phyloP scores from a whole-genome alignment of 148 eudicot species.

The Vaccinium myrtillus region DNA sequence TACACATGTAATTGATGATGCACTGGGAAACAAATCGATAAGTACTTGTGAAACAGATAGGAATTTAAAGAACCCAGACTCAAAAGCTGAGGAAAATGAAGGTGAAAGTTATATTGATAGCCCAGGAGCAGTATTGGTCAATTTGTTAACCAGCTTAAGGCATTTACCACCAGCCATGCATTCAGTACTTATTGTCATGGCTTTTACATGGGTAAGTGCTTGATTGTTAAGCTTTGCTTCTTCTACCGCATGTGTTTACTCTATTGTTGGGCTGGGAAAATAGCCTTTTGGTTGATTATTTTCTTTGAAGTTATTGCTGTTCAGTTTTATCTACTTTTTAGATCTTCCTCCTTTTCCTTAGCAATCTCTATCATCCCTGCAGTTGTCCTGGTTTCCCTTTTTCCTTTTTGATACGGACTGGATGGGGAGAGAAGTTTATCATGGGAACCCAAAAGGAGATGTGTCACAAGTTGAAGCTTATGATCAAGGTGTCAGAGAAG shows the following conservation, averaged over 20 bases:
- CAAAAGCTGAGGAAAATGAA: constrained; percentile 40
- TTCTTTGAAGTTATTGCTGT: background rate
- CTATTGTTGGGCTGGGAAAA: background rate
- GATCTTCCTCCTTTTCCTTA: background rate
- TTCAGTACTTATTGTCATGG: constrained; percentile 83
- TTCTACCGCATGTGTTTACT: background rate
- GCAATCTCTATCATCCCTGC: constrained; percentile 28
- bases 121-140: constrained; percentile 83
- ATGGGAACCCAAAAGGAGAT: constrained; percentile 72
- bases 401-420: constrained; percentile 96
- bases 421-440: constrained; percentile 99
- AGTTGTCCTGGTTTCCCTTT: constrained; percentile 99
- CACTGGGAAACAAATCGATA: constrained; percentile 24
- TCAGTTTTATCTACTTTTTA: background rate
- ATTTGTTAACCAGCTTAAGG: constrained; percentile 84
- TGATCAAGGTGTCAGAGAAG: constrained; percentile 96
- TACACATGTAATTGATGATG: constrained; percentile 24
- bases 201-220: constrained; percentile 84
- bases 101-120: constrained; percentile 52
- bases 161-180: constrained; percentile 89
- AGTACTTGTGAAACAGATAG: constrained; percentile 25
- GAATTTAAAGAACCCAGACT: constrained; percentile 25
- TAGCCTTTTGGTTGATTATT: background rate
- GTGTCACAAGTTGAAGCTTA: constrained; percentile 55
- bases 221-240: background rate